A percentile compares a stretch with the other conserved stretches of the same genome.
These are phyloP conservation scores for Gastrodia elata DNA, from an alignment of 106 monocot species.

Conservation along the genomic window DNA sequence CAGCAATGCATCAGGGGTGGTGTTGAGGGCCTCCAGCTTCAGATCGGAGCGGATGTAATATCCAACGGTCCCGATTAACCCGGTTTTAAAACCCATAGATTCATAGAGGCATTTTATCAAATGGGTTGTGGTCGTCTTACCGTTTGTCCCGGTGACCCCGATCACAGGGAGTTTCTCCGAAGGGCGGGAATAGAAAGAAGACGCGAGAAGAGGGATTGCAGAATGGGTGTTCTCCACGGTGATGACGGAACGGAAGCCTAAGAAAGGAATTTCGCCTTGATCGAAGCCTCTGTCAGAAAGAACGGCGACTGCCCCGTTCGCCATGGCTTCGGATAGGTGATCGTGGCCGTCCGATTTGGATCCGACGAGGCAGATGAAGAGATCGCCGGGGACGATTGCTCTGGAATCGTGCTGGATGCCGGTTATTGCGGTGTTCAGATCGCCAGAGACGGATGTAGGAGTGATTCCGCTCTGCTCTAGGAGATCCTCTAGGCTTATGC, in stretches of 20 bases:
- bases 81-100: constrained; percentile 38
- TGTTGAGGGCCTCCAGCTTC: constrained; percentile 36
- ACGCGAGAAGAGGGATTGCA: constrained; percentile 38
- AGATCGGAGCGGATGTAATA: constrained; percentile 38
- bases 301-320: constrained; percentile 50
- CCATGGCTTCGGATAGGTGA: constrained; percentile 39
- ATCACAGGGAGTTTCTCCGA: constrained; percentile 48
- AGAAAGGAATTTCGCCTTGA: constrained; percentile 18
- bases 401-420: constrained; percentile 58
- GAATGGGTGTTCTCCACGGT: constrained; percentile 45
- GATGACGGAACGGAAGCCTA: constrained; percentile 32
- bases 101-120: constrained; percentile 58
- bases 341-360: constrained; percentile 34
- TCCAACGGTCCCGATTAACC: constrained; percentile 44
- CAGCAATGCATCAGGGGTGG: constrained; percentile 25
- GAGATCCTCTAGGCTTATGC: constrained; percentile 32
- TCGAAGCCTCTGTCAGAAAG: constrained; percentile 33
- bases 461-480: constrained; percentile 38
- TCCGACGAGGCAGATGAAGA: constrained; percentile 36
- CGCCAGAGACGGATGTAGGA: constrained; percentile 40
- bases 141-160: constrained; percentile 54
- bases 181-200: constrained; percentile 45
- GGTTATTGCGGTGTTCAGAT: constrained; percentile 30
- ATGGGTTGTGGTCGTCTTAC: constrained; percentile 55
- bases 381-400: constrained; percentile 36